phyloP scores from a whole-genome alignment of 148 eudicot genomes.

The Rhododendron griersonianum region DNA sequence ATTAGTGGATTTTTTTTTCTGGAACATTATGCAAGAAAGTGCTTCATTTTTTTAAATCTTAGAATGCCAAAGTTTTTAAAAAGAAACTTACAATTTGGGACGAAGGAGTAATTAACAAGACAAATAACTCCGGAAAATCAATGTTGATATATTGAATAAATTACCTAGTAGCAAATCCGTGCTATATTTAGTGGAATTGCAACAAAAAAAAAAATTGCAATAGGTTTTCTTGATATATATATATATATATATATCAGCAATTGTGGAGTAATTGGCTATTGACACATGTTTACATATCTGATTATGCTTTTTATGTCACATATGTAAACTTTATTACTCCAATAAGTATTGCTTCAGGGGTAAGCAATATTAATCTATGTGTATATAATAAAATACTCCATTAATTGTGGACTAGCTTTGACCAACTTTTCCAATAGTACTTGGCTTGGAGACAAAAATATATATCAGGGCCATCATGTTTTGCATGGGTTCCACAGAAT shows the following conservation, averaged over 20 bases:
- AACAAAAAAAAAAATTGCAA: too few relatives aligned
- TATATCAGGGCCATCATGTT: neutral
- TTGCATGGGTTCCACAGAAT: neutral
- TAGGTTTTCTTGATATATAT: too few relatives aligned
- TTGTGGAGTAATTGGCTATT: neutral
- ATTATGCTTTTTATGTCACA: neutral
- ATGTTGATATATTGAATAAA: too few relatives aligned
- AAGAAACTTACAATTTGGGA: neutral
- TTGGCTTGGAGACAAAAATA: neutral
- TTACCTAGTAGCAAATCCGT: too few relatives aligned
- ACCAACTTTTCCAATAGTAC: neutral
- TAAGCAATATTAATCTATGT: neutral
- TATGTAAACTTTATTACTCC: neutral
- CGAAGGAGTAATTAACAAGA: neutral
- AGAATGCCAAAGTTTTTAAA: neutral
- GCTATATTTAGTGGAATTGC: too few relatives aligned
- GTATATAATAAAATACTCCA: too few relatives aligned
- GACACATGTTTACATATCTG: neutral
- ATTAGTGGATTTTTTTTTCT: too few relatives aligned
- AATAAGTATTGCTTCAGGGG: neutral
- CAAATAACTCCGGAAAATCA: too few relatives aligned
- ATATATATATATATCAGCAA: neutral
- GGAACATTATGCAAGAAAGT: neutral
- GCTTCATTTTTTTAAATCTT: neutral
- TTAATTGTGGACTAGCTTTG: neutral